Evolutionary conservation across 768 basidiomycete genomes (phyloP), one percentile per base, ranked within the genome.

Genomic region (Panus rudis): DNA sequence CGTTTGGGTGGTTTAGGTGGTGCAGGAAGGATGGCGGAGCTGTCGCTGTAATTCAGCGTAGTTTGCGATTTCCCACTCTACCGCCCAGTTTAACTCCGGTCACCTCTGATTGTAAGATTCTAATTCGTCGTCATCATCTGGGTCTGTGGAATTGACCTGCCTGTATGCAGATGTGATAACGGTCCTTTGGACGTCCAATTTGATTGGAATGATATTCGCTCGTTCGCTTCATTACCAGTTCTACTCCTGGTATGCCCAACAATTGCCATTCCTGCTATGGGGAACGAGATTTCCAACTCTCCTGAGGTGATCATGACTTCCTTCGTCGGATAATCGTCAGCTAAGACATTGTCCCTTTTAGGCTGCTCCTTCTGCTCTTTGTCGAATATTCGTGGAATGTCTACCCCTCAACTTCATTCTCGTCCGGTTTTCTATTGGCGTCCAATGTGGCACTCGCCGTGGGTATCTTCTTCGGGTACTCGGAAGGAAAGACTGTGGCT

Each of bases 221-320:
- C 79, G 96, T 16, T 97, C 94, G 8, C 66, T 99, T 33, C 96
- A 99, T 59, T 97, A 97, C 59, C 96, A 99, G 53, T 99, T 99
- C 63, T 96, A 96, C 61, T 82, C 88, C 4, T 99, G 96, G 96
- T 97, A 97, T 59, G 89, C 84, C 8, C 84, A 88, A 44, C 90
- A 93, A 54, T 61, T 94, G 25, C 91, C 94, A 1, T 82, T 93
- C 57, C 62, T 98, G 22, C 67, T 78, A 3, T 92, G 81, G 75
- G 79, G 79, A 57, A 83, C 85, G 4, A 70, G 64, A 41, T 86
- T 77, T 59, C 84, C 84, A 13, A 37, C 74, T 12, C 22, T 65
- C 21, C 14, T 84, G 27, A 85, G 79, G 89, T 87, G 55, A 45
- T 57, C 45, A 7, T 13, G n/a, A 10, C 19, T 19, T 1, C 16